Conservation (phyloP, 257 asterid species). For the Scutellaria galericulata region DNA sequence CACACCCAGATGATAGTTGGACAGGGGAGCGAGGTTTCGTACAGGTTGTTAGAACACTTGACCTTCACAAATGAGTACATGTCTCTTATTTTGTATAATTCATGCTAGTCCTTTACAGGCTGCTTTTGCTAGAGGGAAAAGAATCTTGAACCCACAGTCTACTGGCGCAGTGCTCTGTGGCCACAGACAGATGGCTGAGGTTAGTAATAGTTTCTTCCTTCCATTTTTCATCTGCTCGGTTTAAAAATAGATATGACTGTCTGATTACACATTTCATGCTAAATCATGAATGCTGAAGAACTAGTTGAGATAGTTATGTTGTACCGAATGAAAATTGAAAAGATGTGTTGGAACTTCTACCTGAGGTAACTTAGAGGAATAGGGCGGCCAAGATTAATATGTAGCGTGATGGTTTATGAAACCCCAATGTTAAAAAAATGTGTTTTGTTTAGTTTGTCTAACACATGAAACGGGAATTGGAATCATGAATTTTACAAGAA, state of each 20-base stretch:
- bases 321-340: slow-evolving; percentile 2
- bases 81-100: slow-evolving; percentile 5
- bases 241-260: not conserved
- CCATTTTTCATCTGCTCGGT: not conserved
- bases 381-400: not conserved
- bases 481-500: not conserved
- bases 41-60: slow-evolving; percentile 54
- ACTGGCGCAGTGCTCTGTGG: slow-evolving; percentile 95
- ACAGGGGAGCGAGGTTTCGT: slow-evolving; percentile 81
- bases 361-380: slow-evolving; percentile 11
- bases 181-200: slow-evolving; percentile 92
- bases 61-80: not conserved
- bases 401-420: not conserved
- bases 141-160: slow-evolving; percentile 61
- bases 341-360: not conserved
- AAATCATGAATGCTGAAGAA: not conserved
- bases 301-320: not conserved
- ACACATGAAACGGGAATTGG: not conserved
- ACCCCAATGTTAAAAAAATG: not conserved
- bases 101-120: slow-evolving; percentile 55
- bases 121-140: slow-evolving; percentile 77
- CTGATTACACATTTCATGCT: not conserved
- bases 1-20: slow-evolving; percentile 85
- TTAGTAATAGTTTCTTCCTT: slow-evolving; percentile 35
- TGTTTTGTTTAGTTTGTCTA: not conserved